A percentile compares a stretch with the other conserved stretches of the same genome.
Conservation (phyloP, 768 basidiomycete species). For the Boletus tomentosulus region DNA sequence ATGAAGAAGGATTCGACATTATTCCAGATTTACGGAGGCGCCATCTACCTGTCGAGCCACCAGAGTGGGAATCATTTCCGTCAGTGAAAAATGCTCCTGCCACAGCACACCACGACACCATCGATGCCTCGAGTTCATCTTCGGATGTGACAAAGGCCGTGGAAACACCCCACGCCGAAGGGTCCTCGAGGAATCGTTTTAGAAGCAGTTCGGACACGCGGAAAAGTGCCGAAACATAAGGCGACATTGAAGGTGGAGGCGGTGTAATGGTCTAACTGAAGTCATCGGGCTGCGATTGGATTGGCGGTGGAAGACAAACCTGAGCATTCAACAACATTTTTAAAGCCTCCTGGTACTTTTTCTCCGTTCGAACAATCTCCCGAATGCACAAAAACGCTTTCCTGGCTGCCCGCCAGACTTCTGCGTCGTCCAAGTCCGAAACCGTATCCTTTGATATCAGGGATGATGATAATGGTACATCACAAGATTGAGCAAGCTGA, state of each 20-base stretch:
- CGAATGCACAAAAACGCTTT: conserved; percentile 42
- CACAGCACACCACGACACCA: conserved; percentile 47
- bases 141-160: conserved; percentile 53
- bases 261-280: conserved; percentile 33
- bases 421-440: conserved; percentile 22
- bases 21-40: conserved; percentile 19
- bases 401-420: conserved; percentile 35
- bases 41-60: conserved; percentile 18
- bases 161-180: conserved; percentile 62
- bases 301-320: conserved; percentile 19
- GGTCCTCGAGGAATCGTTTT: conserved; percentile 52
- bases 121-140: conserved; percentile 49
- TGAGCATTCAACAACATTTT: conserved; percentile 35
- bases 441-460: conserved; percentile 1
- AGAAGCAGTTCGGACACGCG: conserved; percentile 47
- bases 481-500: background rate
- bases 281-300: background rate
- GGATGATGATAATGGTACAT: background rate
- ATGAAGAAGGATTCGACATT: conserved; percentile 2
- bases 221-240: conserved; percentile 49
- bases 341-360: conserved; percentile 39
- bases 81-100: conserved; percentile 36
- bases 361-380: conserved; percentile 47
- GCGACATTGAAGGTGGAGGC: conserved; percentile 49
- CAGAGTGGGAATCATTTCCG: conserved; percentile 8